phyloP scores from a whole-genome alignment of 441 rosid species.

The Eruca vesicaria region DNA sequence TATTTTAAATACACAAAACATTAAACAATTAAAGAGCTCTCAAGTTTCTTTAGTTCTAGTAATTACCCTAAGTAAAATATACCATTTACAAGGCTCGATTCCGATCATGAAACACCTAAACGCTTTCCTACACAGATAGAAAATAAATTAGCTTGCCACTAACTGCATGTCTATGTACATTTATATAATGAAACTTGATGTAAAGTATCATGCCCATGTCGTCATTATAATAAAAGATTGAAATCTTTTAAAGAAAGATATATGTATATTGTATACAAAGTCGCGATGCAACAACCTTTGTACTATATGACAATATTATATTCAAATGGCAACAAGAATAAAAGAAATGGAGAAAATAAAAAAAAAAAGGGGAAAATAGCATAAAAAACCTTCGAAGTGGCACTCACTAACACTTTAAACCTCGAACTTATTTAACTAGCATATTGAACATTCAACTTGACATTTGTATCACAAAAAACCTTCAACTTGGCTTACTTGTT shows the following conservation, averaged over 20 bases:
- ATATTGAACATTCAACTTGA: no score
- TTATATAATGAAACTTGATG: slow-evolving; percentile 10
- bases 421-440: no score
- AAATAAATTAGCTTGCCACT: neutral
- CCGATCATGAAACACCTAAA: neutral
- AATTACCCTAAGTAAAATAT: neutral
- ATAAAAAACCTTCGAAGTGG: no score
- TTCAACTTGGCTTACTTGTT: no score
- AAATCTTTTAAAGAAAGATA: neutral
- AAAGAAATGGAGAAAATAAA: slow-evolving; percentile 8
- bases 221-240: neutral
- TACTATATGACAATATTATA: slow-evolving; percentile 13
- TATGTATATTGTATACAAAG: slow-evolving; percentile 1
- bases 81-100: neutral
- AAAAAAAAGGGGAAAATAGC: no score
- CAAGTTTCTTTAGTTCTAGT: neutral
- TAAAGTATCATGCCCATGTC: slow-evolving; percentile 4
- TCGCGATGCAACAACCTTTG: slow-evolving; percentile 37
- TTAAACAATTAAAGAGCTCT: neutral
- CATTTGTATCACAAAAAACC: no score
- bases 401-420: no score
- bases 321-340: slow-evolving; percentile 30
- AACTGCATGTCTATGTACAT: neutral
- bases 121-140: neutral
- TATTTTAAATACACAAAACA: neutral